Evolutionary conservation across 345 rosid species (phyloP).

Genomic region (Acer negundo): DNA sequence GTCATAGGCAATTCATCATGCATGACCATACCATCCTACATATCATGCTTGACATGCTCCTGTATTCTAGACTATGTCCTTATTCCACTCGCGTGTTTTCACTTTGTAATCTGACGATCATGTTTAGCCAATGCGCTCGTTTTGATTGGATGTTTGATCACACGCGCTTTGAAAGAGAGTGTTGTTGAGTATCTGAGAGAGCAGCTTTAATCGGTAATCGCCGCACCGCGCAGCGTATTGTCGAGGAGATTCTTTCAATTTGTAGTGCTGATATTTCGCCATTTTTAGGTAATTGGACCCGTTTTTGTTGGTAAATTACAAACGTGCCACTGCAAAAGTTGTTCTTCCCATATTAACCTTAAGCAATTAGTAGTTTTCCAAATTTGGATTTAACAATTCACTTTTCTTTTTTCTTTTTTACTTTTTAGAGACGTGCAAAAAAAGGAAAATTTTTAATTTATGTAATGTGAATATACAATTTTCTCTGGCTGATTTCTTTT

Average conservation of each 20-base stretch:
- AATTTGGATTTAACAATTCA: background rate
- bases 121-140: too few relatives aligned
- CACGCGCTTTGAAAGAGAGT: background rate
- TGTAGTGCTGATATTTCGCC: background rate
- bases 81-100: background rate
- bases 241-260: background rate
- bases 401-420: background rate
- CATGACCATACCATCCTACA: constrained; percentile 9
- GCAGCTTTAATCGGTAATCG: background rate
- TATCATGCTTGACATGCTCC: constrained; percentile 6
- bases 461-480: background rate
- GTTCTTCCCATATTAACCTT: background rate
- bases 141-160: background rate
- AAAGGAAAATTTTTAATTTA: background rate
- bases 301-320: background rate
- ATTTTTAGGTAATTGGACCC: background rate
- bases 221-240: constrained; percentile 12
- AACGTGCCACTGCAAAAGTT: background rate
- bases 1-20: constrained; percentile 12
- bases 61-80: background rate
- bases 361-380: background rate
- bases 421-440: background rate
- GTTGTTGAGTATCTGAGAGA: background rate
- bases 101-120: too few relatives aligned
- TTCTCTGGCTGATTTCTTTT: background rate